Evolutionary conservation across 129 eudicot genomes (phyloP), one percentile per base, ranked within the genome.

Genomic region (Saussurea involucrata): DNA sequence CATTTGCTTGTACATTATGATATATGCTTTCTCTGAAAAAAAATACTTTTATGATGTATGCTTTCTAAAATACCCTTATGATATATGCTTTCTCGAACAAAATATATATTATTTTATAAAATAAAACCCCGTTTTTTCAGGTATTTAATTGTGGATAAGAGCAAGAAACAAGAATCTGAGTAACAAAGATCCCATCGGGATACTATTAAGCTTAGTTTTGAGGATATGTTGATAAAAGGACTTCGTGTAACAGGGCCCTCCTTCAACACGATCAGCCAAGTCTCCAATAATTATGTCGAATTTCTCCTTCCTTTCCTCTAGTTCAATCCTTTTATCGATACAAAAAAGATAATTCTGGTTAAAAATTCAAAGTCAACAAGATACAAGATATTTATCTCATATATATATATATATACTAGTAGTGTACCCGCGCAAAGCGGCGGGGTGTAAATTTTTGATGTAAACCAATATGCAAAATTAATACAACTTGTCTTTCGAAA

Each of bases 231-330:
- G 91, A 86, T 93, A 93, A 74, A 93, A 93, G 32, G 95, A 82
- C 85, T 93, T 93, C 33, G 98, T 93, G 78, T 93, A 93, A 71
- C 98, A 93, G 40, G 98, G 98, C 6, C 98, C 98, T 72, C 98
- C 96, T 88, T 92, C 98, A 46, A 92, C 86, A n/a, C 96, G 98
- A 74, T 93, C 98, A 36, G 98, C 95, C 78, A 93, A 77, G 79
- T 93, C 98, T 46, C 98, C 98, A 36, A 93, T 81, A n/a, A 93
- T 93, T 76, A 93, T 86, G 82, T 93, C 98, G 86, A 84, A 93
- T 46, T 71, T 44, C 44, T 93, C 98, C 71, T 82, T 88, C 72
- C 95, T 88, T 27, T 83, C 85, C 53, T 87, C 86, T 65, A 93
- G 87, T 78, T 88, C 98, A 84, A 84, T 86, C 93, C 98, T n/a